phyloP scores from a whole-genome alignment of 2,329 filamentous ascomycete species.

The Trichoderma koningiopsis region DNA sequence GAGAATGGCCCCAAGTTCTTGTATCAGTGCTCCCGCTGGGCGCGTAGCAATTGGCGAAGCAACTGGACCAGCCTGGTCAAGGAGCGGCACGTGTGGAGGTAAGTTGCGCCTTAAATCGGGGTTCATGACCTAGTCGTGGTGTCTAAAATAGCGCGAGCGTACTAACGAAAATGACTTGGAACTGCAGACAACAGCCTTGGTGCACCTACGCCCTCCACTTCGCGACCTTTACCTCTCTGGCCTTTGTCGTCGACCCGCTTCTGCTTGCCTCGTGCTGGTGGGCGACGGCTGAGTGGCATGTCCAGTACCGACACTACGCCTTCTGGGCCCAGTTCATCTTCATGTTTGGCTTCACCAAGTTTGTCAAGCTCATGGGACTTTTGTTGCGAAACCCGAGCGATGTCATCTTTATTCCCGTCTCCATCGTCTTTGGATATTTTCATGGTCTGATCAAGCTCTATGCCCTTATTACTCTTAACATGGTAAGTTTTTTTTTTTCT shows the following conservation, averaged over 20 bases:
- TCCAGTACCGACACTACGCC: constrained; percentile 52
- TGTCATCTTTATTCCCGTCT: constrained; percentile 77
- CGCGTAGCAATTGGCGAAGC: constrained; percentile 95
- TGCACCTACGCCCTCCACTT: constrained; percentile 91
- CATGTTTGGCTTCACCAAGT: constrained; percentile 83
- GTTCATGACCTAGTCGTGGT: not conserved
- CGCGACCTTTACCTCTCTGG: constrained; percentile 88
- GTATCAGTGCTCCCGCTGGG: constrained; percentile 92
- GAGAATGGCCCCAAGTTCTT: constrained; percentile 88
- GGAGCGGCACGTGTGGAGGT: constrained; percentile 85
- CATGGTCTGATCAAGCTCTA: constrained; percentile 92
- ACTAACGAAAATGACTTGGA: constrained; percentile 31
- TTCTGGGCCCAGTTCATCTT: constrained; percentile 68
- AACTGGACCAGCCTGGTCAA: constrained; percentile 88
- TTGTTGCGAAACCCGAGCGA: constrained; percentile 84
- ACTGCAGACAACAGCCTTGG: constrained; percentile 80
- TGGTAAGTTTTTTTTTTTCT: constrained; percentile 60
- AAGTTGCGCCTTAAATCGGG: constrained; percentile 49
- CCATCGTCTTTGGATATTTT: constrained; percentile 87
- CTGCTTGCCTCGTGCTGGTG: constrained; percentile 70
- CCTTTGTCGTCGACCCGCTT: constrained; percentile 75
- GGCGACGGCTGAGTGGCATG: constrained; percentile 65
- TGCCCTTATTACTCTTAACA: constrained; percentile 77
- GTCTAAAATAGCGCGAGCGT: constrained; percentile 23
- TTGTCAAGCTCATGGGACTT: constrained; percentile 85